Percentiles rank a stretch among this genome's conserved stretches.
These are phyloP conservation scores for Tubosaeta sp. DNA, from an alignment of 768 basidiomycete genomes.

Conservation along the genomic window DNA sequence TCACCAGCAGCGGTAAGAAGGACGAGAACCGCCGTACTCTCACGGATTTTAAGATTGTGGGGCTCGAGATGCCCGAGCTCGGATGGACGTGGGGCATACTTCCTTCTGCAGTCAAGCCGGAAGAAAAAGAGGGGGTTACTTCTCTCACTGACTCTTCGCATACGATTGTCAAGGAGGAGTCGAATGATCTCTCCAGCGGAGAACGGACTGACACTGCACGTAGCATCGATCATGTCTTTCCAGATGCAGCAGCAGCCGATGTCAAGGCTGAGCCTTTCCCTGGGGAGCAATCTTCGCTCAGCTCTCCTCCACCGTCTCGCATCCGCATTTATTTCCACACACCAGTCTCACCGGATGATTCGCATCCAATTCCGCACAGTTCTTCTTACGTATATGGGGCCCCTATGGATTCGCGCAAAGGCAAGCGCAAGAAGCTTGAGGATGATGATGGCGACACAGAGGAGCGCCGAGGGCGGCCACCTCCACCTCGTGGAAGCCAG, in stretches of 20 bases:
- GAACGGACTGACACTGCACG: slow-evolving; percentile 17
- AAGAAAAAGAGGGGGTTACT: slow-evolving; percentile 34
- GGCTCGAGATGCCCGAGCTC: slow-evolving; percentile 77
- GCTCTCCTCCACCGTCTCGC: slow-evolving; percentile 63
- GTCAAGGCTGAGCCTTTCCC: slow-evolving; percentile 28
- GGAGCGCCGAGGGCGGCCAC: slow-evolving; percentile 64
- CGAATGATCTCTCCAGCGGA: slow-evolving; percentile 17
- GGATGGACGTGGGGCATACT: slow-evolving; percentile 83
- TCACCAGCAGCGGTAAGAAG: slow-evolving; percentile 62
- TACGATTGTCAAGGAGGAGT: slow-evolving; percentile 31
- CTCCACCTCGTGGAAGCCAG: slow-evolving; percentile 44
- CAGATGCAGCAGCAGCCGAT: slow-evolving; percentile 30
- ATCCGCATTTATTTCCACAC: slow-evolving; percentile 93
- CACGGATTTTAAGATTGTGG: slow-evolving; percentile 97
- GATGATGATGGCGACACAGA: slow-evolving; percentile 82
- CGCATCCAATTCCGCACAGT: slow-evolving; percentile 67
- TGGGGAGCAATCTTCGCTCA: slow-evolving; percentile 29
- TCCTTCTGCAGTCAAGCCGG: slow-evolving; percentile 36
- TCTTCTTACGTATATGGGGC: slow-evolving; percentile 37
- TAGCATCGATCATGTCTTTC: slow-evolving; percentile 18
- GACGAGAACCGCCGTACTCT: slow-evolving; percentile 89
- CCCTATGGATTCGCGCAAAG: slow-evolving; percentile 64
- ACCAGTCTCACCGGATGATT: slow-evolving; percentile 78
- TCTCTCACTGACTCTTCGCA: slow-evolving; percentile 31
- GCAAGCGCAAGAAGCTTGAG: slow-evolving; percentile 85